Percentiles rank a stretch among this genome's conserved stretches.
Evolutionary conservation across 306 rosid genomes (phyloP).

Genomic region (Cucurbita maxima): DNA sequence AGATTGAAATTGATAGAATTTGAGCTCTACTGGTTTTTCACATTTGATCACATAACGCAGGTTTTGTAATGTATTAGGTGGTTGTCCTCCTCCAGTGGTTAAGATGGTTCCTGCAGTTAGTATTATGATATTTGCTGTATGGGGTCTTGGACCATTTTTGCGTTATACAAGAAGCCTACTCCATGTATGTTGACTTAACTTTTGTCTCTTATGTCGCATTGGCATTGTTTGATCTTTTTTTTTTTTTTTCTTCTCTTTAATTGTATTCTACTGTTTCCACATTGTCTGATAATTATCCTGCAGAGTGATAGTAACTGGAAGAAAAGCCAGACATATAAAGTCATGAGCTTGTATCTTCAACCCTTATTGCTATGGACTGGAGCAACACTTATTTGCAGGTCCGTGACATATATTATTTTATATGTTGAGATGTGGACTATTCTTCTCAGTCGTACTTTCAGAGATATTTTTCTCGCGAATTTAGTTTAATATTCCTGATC

Average conservation of each 20-base stretch:
- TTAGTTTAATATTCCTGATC: neutral
- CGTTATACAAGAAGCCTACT: conserved; percentile 40
- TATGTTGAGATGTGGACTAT: neutral
- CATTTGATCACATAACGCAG: conserved; percentile 28
- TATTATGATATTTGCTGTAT: conserved; percentile 48
- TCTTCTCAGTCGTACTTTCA: neutral
- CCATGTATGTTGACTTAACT: conserved; percentile 32
- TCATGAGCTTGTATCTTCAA: conserved; percentile 55
- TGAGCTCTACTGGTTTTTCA: neutral
- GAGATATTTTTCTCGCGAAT: neutral
- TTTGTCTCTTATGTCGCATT: conserved; percentile 4
- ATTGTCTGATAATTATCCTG: conserved; percentile 11
- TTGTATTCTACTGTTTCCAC: neutral
- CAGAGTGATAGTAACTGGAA: conserved; percentile 83
- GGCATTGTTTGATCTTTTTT: neutral
- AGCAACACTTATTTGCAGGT: conserved; percentile 90
- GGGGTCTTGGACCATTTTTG: conserved; percentile 75
- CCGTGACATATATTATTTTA: neutral
- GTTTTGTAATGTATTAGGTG: conserved; percentile 41
- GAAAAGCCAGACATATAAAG: conserved; percentile 50
- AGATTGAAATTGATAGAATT: conserved; percentile 5
- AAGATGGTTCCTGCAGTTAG: conserved; percentile 62
- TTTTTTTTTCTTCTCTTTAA: neutral
- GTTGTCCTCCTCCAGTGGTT: conserved; percentile 32
- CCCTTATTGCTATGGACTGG: conserved; percentile 81